phyloP scores from a whole-genome alignment of 805 yeast genomes.

The Candida rishiriensis region DNA sequence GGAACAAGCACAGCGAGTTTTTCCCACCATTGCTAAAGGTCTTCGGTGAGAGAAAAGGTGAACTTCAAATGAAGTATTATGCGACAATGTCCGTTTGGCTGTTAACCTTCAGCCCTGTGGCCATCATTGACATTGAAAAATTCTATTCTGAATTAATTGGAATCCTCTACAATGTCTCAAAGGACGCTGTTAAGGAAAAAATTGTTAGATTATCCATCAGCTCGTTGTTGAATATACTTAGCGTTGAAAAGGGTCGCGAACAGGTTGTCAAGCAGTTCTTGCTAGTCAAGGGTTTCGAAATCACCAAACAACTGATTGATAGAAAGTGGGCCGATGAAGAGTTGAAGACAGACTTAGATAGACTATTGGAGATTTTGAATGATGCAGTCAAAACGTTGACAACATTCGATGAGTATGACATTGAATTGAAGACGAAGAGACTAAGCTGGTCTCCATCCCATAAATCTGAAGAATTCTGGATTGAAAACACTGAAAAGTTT shows the following conservation, averaged over 20 bases:
- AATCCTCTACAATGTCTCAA: slow-evolving; percentile 53
- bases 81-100: slow-evolving; percentile 79
- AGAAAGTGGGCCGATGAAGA: slow-evolving; percentile 96
- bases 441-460: slow-evolving; percentile 93
- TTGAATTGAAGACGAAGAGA: slow-evolving; percentile 75
- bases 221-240: slow-evolving; percentile 58
- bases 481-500: slow-evolving; percentile 71
- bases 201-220: slow-evolving; percentile 81
- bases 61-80: slow-evolving; percentile 81
- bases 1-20: slow-evolving; percentile 37
- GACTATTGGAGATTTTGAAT: slow-evolving; percentile 55
- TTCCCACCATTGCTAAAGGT: slow-evolving; percentile 48
- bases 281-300: slow-evolving; percentile 69
- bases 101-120: slow-evolving; percentile 62
- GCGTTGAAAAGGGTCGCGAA: slow-evolving; percentile 37
- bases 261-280: slow-evolving; percentile 58
- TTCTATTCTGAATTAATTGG: slow-evolving; percentile 53
- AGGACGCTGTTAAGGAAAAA: slow-evolving; percentile 87
- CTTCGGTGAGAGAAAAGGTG: slow-evolving; percentile 39
- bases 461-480: slow-evolving; percentile 83
- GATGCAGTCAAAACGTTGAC: slow-evolving; percentile 76
- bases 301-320: slow-evolving; percentile 64
- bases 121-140: slow-evolving; percentile 44
- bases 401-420: slow-evolving; percentile 86
- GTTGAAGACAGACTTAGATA: slow-evolving; percentile 64